Base-by-base conservation (phyloP, 257 asterid genomes). In the Avicennia marina region DNA sequence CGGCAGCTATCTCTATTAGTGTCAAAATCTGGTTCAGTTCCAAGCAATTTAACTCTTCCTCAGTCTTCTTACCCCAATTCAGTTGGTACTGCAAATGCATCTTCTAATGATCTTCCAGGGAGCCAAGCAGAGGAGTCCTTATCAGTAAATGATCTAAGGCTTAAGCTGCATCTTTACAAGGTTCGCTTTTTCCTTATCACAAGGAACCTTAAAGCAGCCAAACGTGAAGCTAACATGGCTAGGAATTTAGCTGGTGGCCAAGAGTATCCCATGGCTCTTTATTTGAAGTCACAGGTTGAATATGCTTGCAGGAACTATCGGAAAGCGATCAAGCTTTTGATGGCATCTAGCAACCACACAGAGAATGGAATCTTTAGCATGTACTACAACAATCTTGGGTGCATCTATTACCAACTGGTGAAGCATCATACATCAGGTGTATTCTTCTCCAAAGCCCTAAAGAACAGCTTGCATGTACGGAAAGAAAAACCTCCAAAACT, bases 141-240 rank as follows among this genome's bases (percentile, higher is more conserved):
- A 46, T 78, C 91, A 16, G 54, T 78, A 22, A 56, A 54, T 63
- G 96, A 85, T 67, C 64, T 90, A 65, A 77, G 86, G 83, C 81
- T 81, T 48, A 85, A 76, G 75, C 69, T 85, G 75, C 94, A 82
- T 63, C 91, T 90, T 63, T 87, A 58, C 87, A 90, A 87, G 73
- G 94, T 85, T 65, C 86, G 82, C 3, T 69, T 85, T 72, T 71
- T 87, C 62, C 89, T 87, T 42, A 86, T 85, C 51, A 78, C 86
- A 7, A 73, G 88, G 74, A 87, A 90, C 63, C 85, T 81, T 20
- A 85, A 85, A 77, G 89, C 95, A 61, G 95, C 98, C 34, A 90
- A 87, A 66, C 95, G 95, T 65, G 96, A 85, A 69, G 91, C 81
- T 46, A 90, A 87, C 86, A 70, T 87, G 90, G 95, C 89, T 12